Conservation (phyloP, 2,329 filamentous ascomycete genomes). For the Calonectria pseudoreteaudii region DNA sequence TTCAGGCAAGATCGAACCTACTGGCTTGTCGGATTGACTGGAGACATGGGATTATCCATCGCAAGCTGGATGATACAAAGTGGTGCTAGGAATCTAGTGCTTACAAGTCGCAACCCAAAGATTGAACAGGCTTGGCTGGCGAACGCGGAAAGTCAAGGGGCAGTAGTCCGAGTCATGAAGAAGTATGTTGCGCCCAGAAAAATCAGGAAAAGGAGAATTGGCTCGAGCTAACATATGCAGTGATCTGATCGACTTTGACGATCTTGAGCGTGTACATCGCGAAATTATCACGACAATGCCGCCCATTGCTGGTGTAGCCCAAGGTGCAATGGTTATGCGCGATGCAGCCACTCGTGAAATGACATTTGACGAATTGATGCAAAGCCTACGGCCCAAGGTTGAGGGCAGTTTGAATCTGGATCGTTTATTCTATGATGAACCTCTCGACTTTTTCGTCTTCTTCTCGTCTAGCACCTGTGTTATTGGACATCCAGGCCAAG, state of each 20-base stretch:
- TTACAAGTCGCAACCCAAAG: conserved; percentile 5
- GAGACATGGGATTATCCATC: conserved; percentile 8
- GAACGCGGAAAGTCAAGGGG: neutral
- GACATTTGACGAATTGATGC: conserved; percentile 41
- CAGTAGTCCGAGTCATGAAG: neutral
- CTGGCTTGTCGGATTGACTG: conserved; percentile 7
- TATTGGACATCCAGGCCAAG: conserved; percentile 51
- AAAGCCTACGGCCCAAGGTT: conserved; percentile 51
- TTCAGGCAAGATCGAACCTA: conserved; percentile 9
- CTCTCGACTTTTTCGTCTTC: conserved; percentile 55
- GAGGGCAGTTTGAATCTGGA: conserved; percentile 48
- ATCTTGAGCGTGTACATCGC: neutral
- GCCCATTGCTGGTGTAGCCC: conserved; percentile 54
- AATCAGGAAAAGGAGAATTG: neutral
- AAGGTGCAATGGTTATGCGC: conserved; percentile 57
- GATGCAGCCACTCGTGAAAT: conserved; percentile 48
- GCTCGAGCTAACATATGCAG: neutral
- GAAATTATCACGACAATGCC: conserved; percentile 38
- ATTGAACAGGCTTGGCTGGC: neutral
- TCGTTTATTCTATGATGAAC: conserved; percentile 39
- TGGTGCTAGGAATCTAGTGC: neutral
- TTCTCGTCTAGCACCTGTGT: conserved; percentile 51
- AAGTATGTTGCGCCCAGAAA: neutral
- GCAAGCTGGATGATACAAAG: conserved; percentile 4
- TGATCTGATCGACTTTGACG: neutral